Conservation (phyloP, 495 filamentous ascomycete species). For the Aspergillus biplanus region DNA sequence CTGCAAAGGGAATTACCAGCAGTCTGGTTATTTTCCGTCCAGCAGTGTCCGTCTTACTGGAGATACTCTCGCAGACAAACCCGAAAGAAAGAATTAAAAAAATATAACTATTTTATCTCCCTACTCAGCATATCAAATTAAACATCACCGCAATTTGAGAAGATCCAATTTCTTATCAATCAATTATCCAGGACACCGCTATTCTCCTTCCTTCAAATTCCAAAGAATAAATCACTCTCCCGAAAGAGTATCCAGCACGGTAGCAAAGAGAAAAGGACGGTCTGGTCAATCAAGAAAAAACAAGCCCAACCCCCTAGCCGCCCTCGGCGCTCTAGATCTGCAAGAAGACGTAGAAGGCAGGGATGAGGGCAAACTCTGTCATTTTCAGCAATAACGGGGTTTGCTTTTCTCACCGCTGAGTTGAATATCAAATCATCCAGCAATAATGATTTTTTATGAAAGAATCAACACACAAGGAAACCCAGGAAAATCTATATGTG, state of each 20-base stretch:
- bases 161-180: background rate
- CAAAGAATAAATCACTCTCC: background rate
- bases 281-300: background rate
- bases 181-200: background rate
- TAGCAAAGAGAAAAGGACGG: background rate
- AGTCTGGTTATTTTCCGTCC: background rate
- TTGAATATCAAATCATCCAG: background rate
- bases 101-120: background rate
- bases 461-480: background rate
- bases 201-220: constrained; percentile 1
- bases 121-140: background rate
- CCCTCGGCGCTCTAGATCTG: background rate
- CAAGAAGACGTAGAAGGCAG: no score
- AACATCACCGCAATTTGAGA: background rate
- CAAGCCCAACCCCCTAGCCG: background rate
- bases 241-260: background rate
- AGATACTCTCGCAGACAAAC: background rate
- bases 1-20: background rate
- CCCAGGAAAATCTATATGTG: background rate
- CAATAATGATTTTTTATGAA: background rate
- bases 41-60: background rate
- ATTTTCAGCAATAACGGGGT: no score
- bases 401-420: no score
- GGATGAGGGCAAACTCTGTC: no score
- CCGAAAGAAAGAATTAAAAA: background rate